Evolutionary conservation across 768 basidiomycete species (phyloP).

Genomic region (Imleria badia): DNA sequence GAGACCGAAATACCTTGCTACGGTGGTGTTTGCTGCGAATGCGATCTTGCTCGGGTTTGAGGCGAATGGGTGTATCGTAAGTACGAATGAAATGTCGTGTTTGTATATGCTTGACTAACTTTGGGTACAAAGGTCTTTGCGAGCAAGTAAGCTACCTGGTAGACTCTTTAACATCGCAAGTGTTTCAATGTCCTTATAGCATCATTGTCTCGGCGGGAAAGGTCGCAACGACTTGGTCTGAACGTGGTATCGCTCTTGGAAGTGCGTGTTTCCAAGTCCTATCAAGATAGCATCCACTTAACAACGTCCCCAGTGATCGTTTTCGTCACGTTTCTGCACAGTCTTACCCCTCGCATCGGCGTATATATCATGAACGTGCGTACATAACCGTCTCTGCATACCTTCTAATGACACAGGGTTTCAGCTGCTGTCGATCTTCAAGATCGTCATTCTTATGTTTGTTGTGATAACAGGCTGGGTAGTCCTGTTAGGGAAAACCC

Average conservation of each 20-base stretch:
- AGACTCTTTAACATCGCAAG: accelerated
- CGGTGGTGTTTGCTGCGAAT: conserved; percentile 48
- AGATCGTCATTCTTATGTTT: conserved; percentile 52
- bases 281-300: background rate
- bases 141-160: conserved; percentile 25
- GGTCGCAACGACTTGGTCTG: conserved; percentile 46
- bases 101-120: background rate
- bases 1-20: conserved; percentile 46
- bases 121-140: conserved; percentile 28
- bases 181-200: conserved; percentile 25
- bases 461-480: conserved; percentile 59
- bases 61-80: conserved; percentile 47
- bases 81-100: conserved; percentile 9
- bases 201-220: conserved; percentile 50
- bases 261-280: conserved; percentile 31
- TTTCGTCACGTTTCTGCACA: conserved; percentile 52
- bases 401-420: conserved; percentile 9
- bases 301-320: conserved; percentile 39
- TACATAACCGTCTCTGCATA: background rate
- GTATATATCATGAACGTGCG: conserved; percentile 56
- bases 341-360: conserved; percentile 48
- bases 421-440: conserved; percentile 50
- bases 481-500: conserved; percentile 58
- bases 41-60: conserved; percentile 47
- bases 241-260: conserved; percentile 61